Evolutionary conservation across 2,329 filamentous ascomycete species (phyloP), one percentile per base, ranked within the genome.

Genomic region (Aspergillus sp.): DNA sequence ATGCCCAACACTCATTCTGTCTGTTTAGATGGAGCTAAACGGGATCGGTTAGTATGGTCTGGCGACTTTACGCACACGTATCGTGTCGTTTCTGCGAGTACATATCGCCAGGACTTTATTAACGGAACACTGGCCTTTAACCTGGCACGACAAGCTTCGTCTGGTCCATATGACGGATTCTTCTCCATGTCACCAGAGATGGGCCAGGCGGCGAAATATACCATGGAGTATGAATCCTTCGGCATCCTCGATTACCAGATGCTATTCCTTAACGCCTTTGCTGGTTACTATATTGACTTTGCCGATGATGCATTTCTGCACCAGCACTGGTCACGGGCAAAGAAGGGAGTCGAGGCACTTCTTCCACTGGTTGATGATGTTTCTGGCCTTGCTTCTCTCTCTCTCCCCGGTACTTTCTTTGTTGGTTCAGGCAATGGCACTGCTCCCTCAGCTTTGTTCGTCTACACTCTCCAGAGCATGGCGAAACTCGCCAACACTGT

Each of bases 11-110:
- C 56, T n/a, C 56, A 39, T 27, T 50, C 45, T 27, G 27, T 53
- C n/a, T 53, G 52, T 28, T 33, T 56, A 11, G 79, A 83, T 55
- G 79, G 79, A 10, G 76, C 77, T 1, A 82, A 82, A 56, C 69
- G 79, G 29, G 79, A 82, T 52, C 70, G 77, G 7, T 65, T 78
- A 12, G 48, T 53, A 7, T 54, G 50, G 52, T 42, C 45, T 2
- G 52, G 52, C 9, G 52, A 54, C 36, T 51, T 54, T 13, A 41
- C 48, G 11, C 52, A 53, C 26, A 53, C 52, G 7, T 39, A 42
- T 4, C 52, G 52, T 9, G 48, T 54, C 11, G 45, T 54, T 12
- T 36, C 42, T 7, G 41, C 46, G 11, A 51, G 46, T 11, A 54
- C 49, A 11, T 40, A 36, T 19, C 48, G 50, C 10, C 37, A 33